Base-by-base conservation (phyloP, 164 flowering plant species). In the Nelumbo lutea region DNA sequence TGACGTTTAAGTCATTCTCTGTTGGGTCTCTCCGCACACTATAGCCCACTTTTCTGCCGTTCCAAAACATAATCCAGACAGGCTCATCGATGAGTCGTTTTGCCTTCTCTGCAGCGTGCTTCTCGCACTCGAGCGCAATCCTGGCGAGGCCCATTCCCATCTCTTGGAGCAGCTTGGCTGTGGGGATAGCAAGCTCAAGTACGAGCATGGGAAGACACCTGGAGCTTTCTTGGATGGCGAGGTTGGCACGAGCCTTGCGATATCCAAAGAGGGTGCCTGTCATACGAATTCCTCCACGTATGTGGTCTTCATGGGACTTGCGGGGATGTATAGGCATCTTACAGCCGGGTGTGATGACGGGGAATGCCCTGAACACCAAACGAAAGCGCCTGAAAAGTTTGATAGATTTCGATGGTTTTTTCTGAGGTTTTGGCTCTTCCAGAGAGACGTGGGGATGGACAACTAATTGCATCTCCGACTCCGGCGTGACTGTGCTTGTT, bases 81-180 rank as follows among this genome's bases (percentile, higher is more conserved):
- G 97, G 91, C 77, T 90, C 97, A 0, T 89, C 98, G 15, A 84
- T 5, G 38, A 94, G 71, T 77, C 73, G 77, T 0, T 46, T 11
- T 53, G 57, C 65, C 78, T 81, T 79, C 66, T 68, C 78, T 0
- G 53, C 70, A 1, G 81, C 62, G n/a, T 69, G 64, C 67, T 86
- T 90, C 60, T 91, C 96, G 63, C 89, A 86, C 69, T 94, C 98
- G 10, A 94, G 68, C 0, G 95, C 97, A 2, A 91, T 83, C 75
- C 98, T 75, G 9, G 86, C 88, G 14, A 86, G 77, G 5, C 98
- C 96, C n/a, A 72, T 10, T 27, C 88, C 86, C 88, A 94, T 86
- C 9, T 91, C 95, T 53, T 85, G 87, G 2, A 87, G 88, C 38
- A 94, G 80, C 65, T 76, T 82, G 9, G 81, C 78, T 0, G 91